These are phyloP conservation scores for Umbelopsis isabellina DNA, from an alignment of 192 early-diverging fungal species.

Conservation along the genomic window DNA sequence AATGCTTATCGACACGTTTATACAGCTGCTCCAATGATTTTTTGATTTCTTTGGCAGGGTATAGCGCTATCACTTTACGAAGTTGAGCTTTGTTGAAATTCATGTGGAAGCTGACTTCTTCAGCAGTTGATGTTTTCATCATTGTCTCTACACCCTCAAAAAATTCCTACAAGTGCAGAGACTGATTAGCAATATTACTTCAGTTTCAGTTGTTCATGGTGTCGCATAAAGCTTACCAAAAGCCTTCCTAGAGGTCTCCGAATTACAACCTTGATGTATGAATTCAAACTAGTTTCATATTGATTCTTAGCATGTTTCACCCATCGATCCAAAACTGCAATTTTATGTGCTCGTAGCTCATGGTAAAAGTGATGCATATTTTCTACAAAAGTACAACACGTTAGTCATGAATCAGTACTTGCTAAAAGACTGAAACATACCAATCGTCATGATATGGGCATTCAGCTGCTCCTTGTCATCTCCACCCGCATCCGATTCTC, in stretches of 20 bases:
- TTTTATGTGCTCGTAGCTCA: constrained; percentile 75
- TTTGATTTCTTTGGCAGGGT: constrained; percentile 81
- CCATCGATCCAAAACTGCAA: constrained; percentile 72
- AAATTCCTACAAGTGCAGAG: constrained; percentile 69
- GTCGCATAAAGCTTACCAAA: constrained; percentile 53
- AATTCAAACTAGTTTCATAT: constrained; percentile 81
- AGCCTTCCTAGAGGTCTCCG: constrained; percentile 86
- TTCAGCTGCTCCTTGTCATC: constrained; percentile 92
- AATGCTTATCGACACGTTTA: constrained; percentile 95
- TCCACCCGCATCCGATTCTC: constrained; percentile 74
- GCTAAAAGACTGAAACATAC: constrained; percentile 34
- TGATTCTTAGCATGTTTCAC: constrained; percentile 82
- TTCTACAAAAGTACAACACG: constrained; percentile 54
- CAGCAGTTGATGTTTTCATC: constrained; percentile 73
- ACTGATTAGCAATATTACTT: neutral
- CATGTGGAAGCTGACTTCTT: constrained; percentile 82
- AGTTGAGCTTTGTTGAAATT: constrained; percentile 84
- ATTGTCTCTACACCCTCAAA: constrained; percentile 94
- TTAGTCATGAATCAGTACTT: neutral
- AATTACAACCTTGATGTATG: constrained; percentile 88
- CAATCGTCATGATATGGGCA: constrained; percentile 80
- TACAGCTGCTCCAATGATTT: constrained; percentile 83
- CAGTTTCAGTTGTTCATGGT: neutral
- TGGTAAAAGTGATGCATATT: constrained; percentile 95
- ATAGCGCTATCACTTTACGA: constrained; percentile 82